Percentiles rank a stretch among this genome's conserved stretches.
phyloP scores from a whole-genome alignment of 139 green algal genomes.

The Chlorella sorokiniana region DNA sequence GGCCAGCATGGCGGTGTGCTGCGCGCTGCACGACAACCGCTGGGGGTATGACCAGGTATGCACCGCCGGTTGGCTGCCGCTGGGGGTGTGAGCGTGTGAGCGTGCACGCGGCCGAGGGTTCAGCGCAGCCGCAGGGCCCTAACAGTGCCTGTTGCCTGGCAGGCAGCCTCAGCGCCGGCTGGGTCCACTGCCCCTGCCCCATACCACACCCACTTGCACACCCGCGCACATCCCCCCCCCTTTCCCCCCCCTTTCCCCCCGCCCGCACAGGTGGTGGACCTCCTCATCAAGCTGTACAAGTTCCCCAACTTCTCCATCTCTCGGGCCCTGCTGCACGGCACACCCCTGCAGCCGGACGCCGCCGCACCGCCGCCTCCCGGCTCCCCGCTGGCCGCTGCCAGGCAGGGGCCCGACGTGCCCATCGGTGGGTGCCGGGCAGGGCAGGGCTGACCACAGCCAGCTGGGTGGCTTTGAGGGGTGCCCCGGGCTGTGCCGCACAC shows the following conservation, averaged over 20 bases:
- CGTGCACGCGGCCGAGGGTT: no score
- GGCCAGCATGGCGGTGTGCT: constrained; percentile 34
- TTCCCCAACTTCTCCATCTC: constrained; percentile 42
- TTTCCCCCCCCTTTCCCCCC: no score
- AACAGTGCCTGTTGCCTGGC: background rate
- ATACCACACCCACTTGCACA: background rate
- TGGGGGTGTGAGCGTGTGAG: no score
- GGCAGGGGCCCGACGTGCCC: constrained; percentile 20
- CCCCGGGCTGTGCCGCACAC: background rate
- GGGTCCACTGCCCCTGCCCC: background rate
- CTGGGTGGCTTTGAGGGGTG: background rate
- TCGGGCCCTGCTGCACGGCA: constrained; percentile 42
- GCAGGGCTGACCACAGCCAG: background rate
- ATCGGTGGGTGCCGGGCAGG: constrained; percentile 4
- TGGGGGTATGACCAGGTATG: constrained; percentile 51
- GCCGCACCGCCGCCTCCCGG: background rate
- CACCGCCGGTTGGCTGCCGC: background rate
- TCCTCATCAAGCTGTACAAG: constrained; percentile 66
- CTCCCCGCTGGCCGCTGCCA: background rate
- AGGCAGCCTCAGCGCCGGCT: background rate
- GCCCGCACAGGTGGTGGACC: constrained; percentile 41
- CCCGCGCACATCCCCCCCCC: no score
- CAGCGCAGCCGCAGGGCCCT: background rate
- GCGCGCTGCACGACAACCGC: constrained; percentile 23
- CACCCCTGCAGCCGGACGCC: background rate